phyloP scores from a whole-genome alignment of 2,329 filamentous ascomycete species.

The Dactylellina cionopaga region DNA sequence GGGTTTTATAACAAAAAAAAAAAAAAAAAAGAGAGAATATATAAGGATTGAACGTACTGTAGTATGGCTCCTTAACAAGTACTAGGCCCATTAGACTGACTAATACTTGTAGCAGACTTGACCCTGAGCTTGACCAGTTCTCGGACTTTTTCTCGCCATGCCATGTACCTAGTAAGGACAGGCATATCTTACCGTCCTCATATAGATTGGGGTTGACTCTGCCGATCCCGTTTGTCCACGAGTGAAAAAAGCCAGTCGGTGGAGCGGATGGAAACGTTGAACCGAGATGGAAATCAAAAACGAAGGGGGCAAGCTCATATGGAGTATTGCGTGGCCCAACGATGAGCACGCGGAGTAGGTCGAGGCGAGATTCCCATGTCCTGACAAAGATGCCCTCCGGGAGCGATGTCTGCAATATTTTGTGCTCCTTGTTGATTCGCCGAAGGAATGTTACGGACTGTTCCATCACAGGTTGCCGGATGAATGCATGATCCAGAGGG shows the following conservation, averaged over 20 bases:
- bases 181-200: constrained; percentile 71
- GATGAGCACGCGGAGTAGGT: constrained; percentile 69
- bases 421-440: constrained; percentile 69
- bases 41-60: constrained; percentile 62
- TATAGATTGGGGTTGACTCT: constrained; percentile 72
- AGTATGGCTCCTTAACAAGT: constrained; percentile 70
- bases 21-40: not conserved
- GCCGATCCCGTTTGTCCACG: constrained; percentile 67
- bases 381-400: constrained; percentile 69
- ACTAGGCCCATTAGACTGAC: constrained; percentile 70
- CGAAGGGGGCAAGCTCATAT: constrained; percentile 70
- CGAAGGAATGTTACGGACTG: constrained; percentile 61
- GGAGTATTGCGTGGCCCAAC: constrained; percentile 70
- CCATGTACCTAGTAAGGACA: constrained; percentile 71
- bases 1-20: not conserved
- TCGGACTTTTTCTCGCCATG: constrained; percentile 66
- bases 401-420: constrained; percentile 67
- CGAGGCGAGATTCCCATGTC: constrained; percentile 69
- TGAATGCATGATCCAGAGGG: constrained; percentile 63
- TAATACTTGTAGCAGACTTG: constrained; percentile 69
- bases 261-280: constrained; percentile 66
- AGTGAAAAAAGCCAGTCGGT: constrained; percentile 69
- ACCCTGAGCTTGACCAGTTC: constrained; percentile 65
- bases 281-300: constrained; percentile 69
- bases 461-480: constrained; percentile 45